Evolutionary conservation across 129 eudicot species (phyloP).

Genomic region (Kitagawia praeruptora): DNA sequence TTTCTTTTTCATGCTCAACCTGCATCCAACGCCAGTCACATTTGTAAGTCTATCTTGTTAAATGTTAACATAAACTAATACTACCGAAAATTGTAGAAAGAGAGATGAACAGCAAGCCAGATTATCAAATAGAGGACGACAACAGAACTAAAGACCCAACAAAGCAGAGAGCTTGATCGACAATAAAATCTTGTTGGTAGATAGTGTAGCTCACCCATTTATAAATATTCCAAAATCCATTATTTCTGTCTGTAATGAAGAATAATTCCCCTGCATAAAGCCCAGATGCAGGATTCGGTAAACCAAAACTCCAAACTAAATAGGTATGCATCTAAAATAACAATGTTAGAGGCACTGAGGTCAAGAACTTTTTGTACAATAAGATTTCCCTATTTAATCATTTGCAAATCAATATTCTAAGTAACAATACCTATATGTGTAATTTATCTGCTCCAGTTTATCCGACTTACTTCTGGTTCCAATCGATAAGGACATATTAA

Average conservation of each 20-base stretch:
- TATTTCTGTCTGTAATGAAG: conserved; percentile 50
- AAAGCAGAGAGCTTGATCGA: conserved; percentile 2
- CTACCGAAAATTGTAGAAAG: neutral
- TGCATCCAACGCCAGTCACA: conserved; percentile 11
- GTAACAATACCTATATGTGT: neutral
- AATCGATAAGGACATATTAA: neutral
- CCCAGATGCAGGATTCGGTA: neutral
- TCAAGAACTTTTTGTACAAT: neutral
- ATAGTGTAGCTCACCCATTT: conserved; percentile 36
- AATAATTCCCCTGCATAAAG: conserved; percentile 48
- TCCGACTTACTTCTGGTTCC: neutral
- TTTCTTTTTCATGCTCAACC: conserved; percentile 38
- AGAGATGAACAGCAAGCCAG: neutral
- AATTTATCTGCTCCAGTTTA: neutral
- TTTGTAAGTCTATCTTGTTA: neutral
- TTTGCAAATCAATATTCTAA: neutral
- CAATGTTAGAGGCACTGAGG: neutral
- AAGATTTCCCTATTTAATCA: neutral
- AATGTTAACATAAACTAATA: neutral
- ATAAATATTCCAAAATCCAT: conserved; percentile 61
- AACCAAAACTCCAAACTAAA: neutral
- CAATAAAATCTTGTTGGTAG: neutral
- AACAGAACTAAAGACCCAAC: neutral
- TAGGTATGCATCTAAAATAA: neutral
- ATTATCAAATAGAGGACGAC: neutral